phyloP scores from a whole-genome alignment of 2,329 filamentous ascomycete species.

The Cytospora paraplurivora region DNA sequence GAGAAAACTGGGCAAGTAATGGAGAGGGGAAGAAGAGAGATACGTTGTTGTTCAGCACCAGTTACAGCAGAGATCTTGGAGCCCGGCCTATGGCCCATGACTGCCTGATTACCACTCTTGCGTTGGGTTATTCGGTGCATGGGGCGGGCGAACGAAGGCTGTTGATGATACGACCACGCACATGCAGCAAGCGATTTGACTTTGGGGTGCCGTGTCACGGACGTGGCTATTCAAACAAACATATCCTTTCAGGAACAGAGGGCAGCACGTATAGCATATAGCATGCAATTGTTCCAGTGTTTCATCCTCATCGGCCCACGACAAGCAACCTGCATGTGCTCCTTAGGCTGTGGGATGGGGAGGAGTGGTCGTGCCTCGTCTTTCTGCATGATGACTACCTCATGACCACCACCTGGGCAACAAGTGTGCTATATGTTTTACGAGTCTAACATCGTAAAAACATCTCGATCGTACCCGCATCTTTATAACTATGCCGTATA shows the following conservation, averaged over 20 bases:
- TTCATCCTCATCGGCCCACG: not conserved
- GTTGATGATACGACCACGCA: not conserved
- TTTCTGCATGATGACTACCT: no score
- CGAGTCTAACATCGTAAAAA: no score
- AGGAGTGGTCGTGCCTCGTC: not conserved
- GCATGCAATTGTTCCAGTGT: not conserved
- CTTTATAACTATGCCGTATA: no score
- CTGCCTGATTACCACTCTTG: not conserved
- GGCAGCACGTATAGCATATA: not conserved
- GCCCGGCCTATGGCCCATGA: no score
- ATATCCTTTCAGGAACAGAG: not conserved
- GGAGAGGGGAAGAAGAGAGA: not conserved
- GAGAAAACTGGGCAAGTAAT: conserved; percentile 55
- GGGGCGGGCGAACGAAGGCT: not conserved
- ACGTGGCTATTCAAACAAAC: not conserved
- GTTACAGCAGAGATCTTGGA: not conserved
- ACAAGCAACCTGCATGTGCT: not conserved
- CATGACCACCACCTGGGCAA: no score
- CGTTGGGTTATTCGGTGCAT: no score
- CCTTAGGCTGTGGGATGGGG: not conserved
- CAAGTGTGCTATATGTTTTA: no score
- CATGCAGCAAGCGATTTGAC: not conserved
- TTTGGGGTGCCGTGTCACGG: not conserved
- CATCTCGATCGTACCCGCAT: no score
- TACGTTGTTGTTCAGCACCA: not conserved